phyloP scores from a whole-genome alignment of 1,139 yeast species.

The Lodderomyces pseudojiufengensis region DNA sequence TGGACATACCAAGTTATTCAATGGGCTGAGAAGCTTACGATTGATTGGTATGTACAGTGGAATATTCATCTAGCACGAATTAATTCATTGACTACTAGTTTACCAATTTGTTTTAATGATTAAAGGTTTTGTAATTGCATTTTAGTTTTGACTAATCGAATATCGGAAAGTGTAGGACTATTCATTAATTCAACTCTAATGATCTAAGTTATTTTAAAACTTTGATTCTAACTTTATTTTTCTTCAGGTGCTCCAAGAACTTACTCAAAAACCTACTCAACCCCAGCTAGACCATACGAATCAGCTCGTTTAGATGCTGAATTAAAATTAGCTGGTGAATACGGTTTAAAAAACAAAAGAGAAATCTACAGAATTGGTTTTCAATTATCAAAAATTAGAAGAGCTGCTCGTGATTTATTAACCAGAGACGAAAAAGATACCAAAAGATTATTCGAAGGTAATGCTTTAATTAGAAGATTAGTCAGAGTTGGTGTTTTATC shows the following conservation, averaged over 20 bases:
- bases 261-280: conserved; percentile 98
- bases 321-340: conserved; percentile 99
- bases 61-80: too few relatives aligned
- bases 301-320: conserved; percentile 99
- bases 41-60: too few relatives aligned
- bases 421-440: conserved; percentile 99
- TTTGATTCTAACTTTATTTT: conserved; percentile 24
- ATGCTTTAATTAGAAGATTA: conserved; percentile 97
- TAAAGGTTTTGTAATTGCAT: conserved; percentile 5
- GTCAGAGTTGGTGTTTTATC: conserved; percentile 98
- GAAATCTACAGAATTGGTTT: conserved; percentile 98
- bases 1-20: too few relatives aligned
- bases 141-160: neutral
- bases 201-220: neutral
- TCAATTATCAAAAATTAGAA: conserved; percentile 99
- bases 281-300: conserved; percentile 99
- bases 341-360: conserved; percentile 99
- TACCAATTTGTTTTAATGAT: neutral
- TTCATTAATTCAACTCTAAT: neutral
- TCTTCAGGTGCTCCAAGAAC: conserved; percentile 93
- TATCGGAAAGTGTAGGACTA: neutral
- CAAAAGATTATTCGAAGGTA: conserved; percentile 99
- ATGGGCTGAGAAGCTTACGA: too few relatives aligned
- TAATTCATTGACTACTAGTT: too few relatives aligned
- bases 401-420: conserved; percentile 99